Evolutionary conservation across 2,329 filamentous ascomycete species (phyloP).

Genomic region (Aspergillus proliferans): DNA sequence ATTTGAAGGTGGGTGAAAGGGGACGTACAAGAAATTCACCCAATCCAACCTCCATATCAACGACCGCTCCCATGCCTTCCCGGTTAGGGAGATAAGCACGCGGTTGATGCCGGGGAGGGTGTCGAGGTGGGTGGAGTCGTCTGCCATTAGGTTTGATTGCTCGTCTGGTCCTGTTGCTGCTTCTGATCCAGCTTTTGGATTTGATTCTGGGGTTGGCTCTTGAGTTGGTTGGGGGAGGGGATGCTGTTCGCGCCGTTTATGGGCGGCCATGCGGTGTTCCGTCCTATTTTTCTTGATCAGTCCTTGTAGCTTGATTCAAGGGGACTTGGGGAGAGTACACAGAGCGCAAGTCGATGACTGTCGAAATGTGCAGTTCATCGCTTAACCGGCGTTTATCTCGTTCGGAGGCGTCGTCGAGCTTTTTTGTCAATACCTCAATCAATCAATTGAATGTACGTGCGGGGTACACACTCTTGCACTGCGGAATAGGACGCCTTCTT

Average conservation of each 20-base stretch:
- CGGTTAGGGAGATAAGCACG: conserved; percentile 66
- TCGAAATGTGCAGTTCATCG: conserved; percentile 58
- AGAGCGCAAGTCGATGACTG: conserved; percentile 73
- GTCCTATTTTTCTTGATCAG: conserved; percentile 46
- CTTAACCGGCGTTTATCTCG: conserved; percentile 57
- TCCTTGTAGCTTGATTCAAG: neutral
- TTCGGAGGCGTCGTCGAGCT: conserved; percentile 62
- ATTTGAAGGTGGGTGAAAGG: neutral
- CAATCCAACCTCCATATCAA: conserved; percentile 64
- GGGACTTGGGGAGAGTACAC: conserved; percentile 44
- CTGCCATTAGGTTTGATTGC: neutral
- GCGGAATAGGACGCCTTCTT: conserved; percentile 60
- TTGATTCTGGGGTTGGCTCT: conserved; percentile 24
- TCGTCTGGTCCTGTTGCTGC: too few species aligned
- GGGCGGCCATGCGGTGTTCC: conserved; percentile 63
- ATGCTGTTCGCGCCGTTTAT: conserved; percentile 49
- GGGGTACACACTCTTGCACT: conserved; percentile 55
- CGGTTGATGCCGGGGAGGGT: conserved; percentile 61
- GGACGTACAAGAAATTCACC: conserved; percentile 55
- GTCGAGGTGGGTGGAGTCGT: conserved; percentile 48
- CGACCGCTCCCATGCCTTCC: conserved; percentile 61
- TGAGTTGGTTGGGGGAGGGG: conserved; percentile 30
- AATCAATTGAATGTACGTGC: neutral
- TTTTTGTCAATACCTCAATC: neutral
- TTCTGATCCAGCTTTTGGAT: too few species aligned